Evolutionary conservation across 148 eudicot species (phyloP), one percentile per base, ranked within the genome.

Genomic region (Chenopodium formosanum): DNA sequence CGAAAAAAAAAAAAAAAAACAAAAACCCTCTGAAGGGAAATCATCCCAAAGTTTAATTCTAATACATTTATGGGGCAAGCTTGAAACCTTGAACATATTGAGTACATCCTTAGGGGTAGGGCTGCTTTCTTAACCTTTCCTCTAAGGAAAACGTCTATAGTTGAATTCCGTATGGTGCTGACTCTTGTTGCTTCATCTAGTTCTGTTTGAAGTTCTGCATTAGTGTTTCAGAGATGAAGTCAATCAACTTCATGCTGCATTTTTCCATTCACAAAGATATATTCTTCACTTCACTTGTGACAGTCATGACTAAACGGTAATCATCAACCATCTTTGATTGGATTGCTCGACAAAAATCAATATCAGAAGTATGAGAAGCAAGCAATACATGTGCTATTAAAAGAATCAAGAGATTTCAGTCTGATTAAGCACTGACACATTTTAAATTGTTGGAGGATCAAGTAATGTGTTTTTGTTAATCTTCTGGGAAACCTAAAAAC

Each of bases 401-500:
- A 27, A 27, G 27, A 66, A n/a, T 68, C 8, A 31, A 68, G 34
- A 12, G 7, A 3, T 27, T 27, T 44, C 0, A 9, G 8, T 27
- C 52, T 79, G 50, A 56, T 72, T 71, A 40, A 40, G 44, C 37
- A 71, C 2, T 4, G 20, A 52, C 60, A 37, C 25, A 32, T 62
- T 20, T 31, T 20, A 20, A 44, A 25, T 25, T 44, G 20, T 48
- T 22, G 13, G 12, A 8, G 72, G 73, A 23, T 23, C 46, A 17
- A 9, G 69, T 50, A 11, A 7, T 64, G 40, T 9, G 13, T 0
- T 32, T 66, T 56, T 74, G 47, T 78, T 74, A 87, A 58, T 90
- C 88, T 73, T 85, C 89, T 13, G 90, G 88, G 79, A 93, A 93
- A 29, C 98, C 96, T 22, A 95, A 86, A 74, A 88, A 93, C 67